Base-by-base conservation (phyloP, 192 early-diverging fungal genomes). In the Rhizophagus sp. region DNA sequence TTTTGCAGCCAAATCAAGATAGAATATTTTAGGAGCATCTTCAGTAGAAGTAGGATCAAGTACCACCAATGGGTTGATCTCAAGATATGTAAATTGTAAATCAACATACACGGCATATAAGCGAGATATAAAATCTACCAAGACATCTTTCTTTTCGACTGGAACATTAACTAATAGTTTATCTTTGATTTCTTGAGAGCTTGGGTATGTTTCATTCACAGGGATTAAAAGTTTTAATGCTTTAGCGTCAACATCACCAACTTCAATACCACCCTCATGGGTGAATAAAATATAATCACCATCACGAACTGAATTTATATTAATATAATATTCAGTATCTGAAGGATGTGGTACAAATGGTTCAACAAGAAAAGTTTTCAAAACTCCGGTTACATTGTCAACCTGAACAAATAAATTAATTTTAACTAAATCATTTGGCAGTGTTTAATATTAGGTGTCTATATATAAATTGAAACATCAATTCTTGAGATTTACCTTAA, bases 21-120 rank as follows among this genome's bases (percentile, higher is more conserved):
- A 97, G 82, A 91, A 92, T 76, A 99, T 94, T 86, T 93, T 90
- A 49, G 93, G 88, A 68, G 85, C 73, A 62, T 84, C 76, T 63
- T 84, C 82, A 25, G 83, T 76, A 5, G 85, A 81, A 24, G 79
- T 85, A 30, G 89, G 80, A 78, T 95, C 94, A 69, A 96, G 88
- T 68, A 99, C 98, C 4, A 99, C 98, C 74, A 99, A 89, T 41
- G 98, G 98, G 88, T 99, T 99, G 91, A 99, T 99, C 87, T 99
- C 98, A 80, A 99, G 95, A 84, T 99, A 99, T 41, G 98, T 99
- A 85, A 97, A 99, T 85, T 99, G 95, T 41, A 98, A 91, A 77
- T 98, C 96, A 73, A 97, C 88, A 88, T 98, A 99, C 76, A 99
- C 96, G 57, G 95, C 88, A 84, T 98, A 97, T 62, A 99, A 91